A percentile compares a stretch with the other conserved stretches of the same genome.
Evolutionary conservation across 306 rosid species (phyloP).

Genomic region (Ormosia semicastrata): DNA sequence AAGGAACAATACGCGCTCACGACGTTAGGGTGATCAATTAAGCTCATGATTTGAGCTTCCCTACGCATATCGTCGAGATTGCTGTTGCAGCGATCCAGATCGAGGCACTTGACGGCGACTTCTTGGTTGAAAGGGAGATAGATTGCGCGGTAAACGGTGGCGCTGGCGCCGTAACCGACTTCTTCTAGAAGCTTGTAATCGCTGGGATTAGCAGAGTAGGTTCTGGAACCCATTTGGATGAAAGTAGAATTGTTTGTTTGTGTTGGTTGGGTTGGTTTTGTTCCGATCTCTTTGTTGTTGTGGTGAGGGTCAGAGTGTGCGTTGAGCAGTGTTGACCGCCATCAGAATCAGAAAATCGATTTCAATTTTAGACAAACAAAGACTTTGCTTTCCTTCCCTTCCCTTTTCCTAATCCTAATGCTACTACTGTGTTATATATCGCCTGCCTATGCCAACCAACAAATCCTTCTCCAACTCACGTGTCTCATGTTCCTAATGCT

Average conservation of each 20-base stretch:
- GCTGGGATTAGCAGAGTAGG: slow-evolving; percentile 51
- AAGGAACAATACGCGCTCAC: slow-evolving; percentile 83
- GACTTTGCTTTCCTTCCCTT: too few species aligned
- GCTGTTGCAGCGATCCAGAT: slow-evolving; percentile 95
- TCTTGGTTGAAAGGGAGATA: slow-evolving; percentile 79
- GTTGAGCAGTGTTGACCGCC: not conserved
- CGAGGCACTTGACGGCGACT: slow-evolving; percentile 90
- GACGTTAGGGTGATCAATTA: slow-evolving; percentile 90
- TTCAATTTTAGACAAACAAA: too few species aligned
- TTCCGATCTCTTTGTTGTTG: not conserved
- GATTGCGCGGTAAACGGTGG: slow-evolving; percentile 87
- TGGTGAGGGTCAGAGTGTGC: not conserved
- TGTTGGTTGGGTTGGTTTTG: not conserved
- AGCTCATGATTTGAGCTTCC: slow-evolving; percentile 95
- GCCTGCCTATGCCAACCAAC: too few species aligned
- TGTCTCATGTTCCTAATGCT: too few species aligned
- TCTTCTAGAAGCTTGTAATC: slow-evolving; percentile 96
- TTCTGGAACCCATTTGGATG: not conserved
- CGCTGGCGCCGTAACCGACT: slow-evolving; percentile 96
- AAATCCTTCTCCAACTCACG: too few species aligned
- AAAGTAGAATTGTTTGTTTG: not conserved
- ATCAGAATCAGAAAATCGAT: not conserved
- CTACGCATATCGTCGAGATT: slow-evolving; percentile 80
- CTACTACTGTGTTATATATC: too few species aligned
- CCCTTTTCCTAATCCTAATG: too few species aligned